phyloP scores from a whole-genome alignment of 495 filamentous ascomycete species.

The Hypoxylon fragiforme region DNA sequence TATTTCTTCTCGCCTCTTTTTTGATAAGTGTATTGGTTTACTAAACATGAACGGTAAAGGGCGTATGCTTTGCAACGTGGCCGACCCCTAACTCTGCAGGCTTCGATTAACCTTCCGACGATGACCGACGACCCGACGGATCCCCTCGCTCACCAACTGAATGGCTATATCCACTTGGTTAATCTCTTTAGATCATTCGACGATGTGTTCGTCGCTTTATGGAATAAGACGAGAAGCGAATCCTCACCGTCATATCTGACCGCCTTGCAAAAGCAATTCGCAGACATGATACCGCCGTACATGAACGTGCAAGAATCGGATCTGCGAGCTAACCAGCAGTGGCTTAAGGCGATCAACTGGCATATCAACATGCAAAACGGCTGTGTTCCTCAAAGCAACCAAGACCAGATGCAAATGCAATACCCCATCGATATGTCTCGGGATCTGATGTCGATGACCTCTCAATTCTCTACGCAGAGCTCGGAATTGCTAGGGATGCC shows the following conservation, averaged over 20 bases:
- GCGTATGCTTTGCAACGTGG: slow-evolving; percentile 78
- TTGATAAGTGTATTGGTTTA: neutral
- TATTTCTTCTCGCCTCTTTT: slow-evolving; percentile 41
- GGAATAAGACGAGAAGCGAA: slow-evolving; percentile 69
- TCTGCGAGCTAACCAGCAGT: slow-evolving; percentile 72
- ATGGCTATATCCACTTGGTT: slow-evolving; percentile 66
- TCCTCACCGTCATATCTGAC: slow-evolving; percentile 62
- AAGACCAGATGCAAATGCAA: slow-evolving; percentile 66
- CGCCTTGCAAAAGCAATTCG: slow-evolving; percentile 66
- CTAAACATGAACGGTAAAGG: slow-evolving; percentile 33
- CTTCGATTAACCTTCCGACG: slow-evolving; percentile 65
- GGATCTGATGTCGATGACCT: slow-evolving; percentile 66
- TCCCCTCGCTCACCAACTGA: slow-evolving; percentile 52
- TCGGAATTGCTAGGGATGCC: slow-evolving; percentile 33
- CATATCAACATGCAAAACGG: slow-evolving; percentile 60
- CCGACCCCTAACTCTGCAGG: slow-evolving; percentile 61
- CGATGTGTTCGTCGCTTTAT: slow-evolving; percentile 66
- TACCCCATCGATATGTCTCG: slow-evolving; percentile 73
- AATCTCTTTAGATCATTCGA: slow-evolving; percentile 74
- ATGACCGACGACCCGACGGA: slow-evolving; percentile 66
- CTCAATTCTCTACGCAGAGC: slow-evolving; percentile 55
- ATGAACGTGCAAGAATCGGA: slow-evolving; percentile 70
- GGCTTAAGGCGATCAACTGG: slow-evolving; percentile 84
- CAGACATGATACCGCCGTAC: slow-evolving; percentile 63
- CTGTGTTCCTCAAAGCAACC: slow-evolving; percentile 45